Conservation (phyloP, 257 asterid genomes). For the Rhazya stricta region DNA sequence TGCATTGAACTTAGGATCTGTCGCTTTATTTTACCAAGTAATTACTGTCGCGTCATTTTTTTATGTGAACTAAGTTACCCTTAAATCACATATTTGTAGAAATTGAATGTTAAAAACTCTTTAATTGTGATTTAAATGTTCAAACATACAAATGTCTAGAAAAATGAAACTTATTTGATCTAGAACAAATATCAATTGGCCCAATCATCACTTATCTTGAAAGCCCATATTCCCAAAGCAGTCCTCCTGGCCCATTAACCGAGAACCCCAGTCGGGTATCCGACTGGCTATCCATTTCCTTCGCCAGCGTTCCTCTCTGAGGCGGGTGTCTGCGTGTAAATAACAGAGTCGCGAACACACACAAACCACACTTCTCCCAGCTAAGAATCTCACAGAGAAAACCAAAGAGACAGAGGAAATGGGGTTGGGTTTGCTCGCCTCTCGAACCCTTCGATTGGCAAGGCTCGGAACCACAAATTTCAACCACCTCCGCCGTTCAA, state of each 20-base stretch:
- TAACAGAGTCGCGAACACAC: slow-evolving; percentile 1
- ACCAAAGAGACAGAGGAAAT: slow-evolving; percentile 15
- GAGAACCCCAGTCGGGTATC: slow-evolving; percentile 6
- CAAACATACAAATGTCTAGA: too few relatives aligned
- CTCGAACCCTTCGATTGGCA: slow-evolving; percentile 65
- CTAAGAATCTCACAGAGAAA: slow-evolving; percentile 6
- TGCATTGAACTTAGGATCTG: too few relatives aligned
- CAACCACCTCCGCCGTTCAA: slow-evolving; percentile 50
- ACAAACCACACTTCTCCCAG: slow-evolving; percentile 10
- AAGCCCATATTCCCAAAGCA: background rate
- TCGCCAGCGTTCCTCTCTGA: background rate
- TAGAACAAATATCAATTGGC: too few relatives aligned
- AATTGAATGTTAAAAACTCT: too few relatives aligned
- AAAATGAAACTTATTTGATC: too few relatives aligned
- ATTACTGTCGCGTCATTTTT: too few relatives aligned
- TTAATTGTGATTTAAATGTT: too few relatives aligned
- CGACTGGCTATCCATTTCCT: slow-evolving; percentile 7
- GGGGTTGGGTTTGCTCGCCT: slow-evolving; percentile 71
- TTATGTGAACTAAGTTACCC: too few relatives aligned
- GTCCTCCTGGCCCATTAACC: background rate
- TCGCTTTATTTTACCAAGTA: too few relatives aligned
- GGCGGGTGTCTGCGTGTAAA: slow-evolving; percentile 16
- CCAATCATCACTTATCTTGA: background rate
- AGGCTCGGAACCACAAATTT: slow-evolving; percentile 19
- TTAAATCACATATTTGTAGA: too few relatives aligned